Conservation (phyloP, 2,329 filamentous ascomycete species). For the Penicillium sp. region DNA sequence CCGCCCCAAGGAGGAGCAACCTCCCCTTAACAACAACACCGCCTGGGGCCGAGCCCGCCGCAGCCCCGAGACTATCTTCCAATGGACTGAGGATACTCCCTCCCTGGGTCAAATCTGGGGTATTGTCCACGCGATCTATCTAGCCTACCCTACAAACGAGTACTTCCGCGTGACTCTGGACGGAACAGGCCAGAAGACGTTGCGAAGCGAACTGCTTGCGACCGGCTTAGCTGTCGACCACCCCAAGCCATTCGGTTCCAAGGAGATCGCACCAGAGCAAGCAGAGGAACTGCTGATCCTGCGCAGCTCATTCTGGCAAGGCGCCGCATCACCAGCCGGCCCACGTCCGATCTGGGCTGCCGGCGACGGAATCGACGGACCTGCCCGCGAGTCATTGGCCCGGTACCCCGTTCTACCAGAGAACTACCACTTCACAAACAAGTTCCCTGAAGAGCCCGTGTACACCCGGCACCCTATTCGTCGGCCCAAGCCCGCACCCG, state of each 20-base stretch:
- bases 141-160: slow-evolving; percentile 46
- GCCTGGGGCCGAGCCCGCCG: slow-evolving; percentile 48
- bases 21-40: slow-evolving; percentile 25
- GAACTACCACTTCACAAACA: slow-evolving; percentile 48
- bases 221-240: slow-evolving; percentile 30
- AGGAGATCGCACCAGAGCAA: slow-evolving; percentile 20
- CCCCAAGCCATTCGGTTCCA: slow-evolving; percentile 19
- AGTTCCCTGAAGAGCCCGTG: slow-evolving; percentile 49
- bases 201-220: slow-evolving; percentile 43
- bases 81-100: slow-evolving; percentile 41
- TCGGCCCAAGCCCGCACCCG: slow-evolving; percentile 68
- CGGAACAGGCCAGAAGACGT: slow-evolving; percentile 33
- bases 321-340: slow-evolving; percentile 67
- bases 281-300: slow-evolving; percentile 48
- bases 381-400: slow-evolving; percentile 23
- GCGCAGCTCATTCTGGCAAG: slow-evolving; percentile 66
- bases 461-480: slow-evolving; percentile 71
- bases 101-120: slow-evolving; percentile 50
- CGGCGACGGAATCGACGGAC: slow-evolving; percentile 38
- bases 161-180: slow-evolving; percentile 45
- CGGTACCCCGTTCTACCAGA: slow-evolving; percentile 32
- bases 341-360: slow-evolving; percentile 63
- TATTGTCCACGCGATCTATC: slow-evolving; percentile 47
- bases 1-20: slow-evolving; percentile 14
- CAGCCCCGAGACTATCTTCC: slow-evolving; percentile 43